A percentile compares a stretch with the other conserved stretches of the same genome.
These are phyloP conservation scores for Epicoccum sorghinum DNA, from an alignment of 2,329 filamentous ascomycete species.

Conservation along the genomic window DNA sequence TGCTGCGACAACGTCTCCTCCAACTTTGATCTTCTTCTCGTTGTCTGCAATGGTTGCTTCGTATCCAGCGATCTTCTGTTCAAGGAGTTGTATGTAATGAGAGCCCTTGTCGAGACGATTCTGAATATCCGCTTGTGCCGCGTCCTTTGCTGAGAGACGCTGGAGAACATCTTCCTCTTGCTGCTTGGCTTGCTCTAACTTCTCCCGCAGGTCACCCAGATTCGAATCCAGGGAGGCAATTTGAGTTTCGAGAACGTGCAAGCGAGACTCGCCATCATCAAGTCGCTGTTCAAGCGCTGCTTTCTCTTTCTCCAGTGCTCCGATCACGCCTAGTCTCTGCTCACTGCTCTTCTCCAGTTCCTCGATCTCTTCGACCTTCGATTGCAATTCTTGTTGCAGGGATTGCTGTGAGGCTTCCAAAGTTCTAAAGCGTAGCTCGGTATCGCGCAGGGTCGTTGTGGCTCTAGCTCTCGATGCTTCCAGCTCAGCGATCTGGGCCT, in stretches of 20 bases:
- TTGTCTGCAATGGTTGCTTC: constrained; percentile 33
- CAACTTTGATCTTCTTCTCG: constrained; percentile 29
- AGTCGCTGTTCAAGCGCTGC: constrained; percentile 27
- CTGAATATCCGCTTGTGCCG: constrained; percentile 18
- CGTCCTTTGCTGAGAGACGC: constrained; percentile 31
- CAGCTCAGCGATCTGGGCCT: constrained; percentile 35
- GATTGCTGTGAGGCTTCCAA: constrained; percentile 26
- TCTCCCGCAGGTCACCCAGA: constrained; percentile 22
- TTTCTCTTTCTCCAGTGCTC: constrained; percentile 33
- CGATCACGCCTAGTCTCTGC: constrained; percentile 28
- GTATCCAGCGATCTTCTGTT: constrained; percentile 31
- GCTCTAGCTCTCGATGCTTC: constrained; percentile 34
- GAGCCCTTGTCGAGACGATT: constrained; percentile 29
- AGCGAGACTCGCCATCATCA: constrained; percentile 16
- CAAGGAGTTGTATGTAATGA: constrained; percentile 28
- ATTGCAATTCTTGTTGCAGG: constrained; percentile 31
- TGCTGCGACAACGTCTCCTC: constrained; percentile 27
- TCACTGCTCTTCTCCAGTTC: constrained; percentile 27
- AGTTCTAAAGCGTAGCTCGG: constrained; percentile 28
- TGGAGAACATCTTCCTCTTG: constrained; percentile 31
- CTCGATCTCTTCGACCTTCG: constrained; percentile 35
- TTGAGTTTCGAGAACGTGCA: constrained; percentile 33
- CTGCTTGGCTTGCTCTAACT: constrained; percentile 28
- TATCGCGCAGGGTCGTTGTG: constrained; percentile 30
- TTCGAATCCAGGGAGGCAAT: constrained; percentile 30